A percentile compares a stretch with the other conserved stretches of the same genome.
phyloP scores from a whole-genome alignment of 345 rosid genomes.

The Gossypium stocksii region DNA sequence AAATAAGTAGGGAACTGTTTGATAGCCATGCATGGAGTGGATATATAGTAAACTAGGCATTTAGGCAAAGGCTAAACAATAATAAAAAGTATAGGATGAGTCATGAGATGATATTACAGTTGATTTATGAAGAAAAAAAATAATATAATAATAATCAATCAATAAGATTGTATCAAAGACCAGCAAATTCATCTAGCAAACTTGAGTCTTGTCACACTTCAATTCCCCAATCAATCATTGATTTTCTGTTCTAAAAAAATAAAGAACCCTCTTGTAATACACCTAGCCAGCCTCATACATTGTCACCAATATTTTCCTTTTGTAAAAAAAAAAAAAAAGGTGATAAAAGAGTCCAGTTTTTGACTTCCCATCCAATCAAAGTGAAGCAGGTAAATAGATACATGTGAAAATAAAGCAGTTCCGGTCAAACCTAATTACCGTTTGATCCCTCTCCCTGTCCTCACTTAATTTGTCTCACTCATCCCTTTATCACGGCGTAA shows the following conservation, averaged over 20 bases:
- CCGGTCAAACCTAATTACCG: slow-evolving; percentile 6
- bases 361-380: slow-evolving; percentile 7
- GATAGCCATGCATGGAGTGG: not conserved
- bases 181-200: slow-evolving; percentile 13
- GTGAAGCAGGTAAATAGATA: slow-evolving; percentile 9
- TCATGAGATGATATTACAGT: not conserved
- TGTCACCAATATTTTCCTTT: not conserved
- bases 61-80: not conserved
- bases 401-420: not conserved
- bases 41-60: not conserved
- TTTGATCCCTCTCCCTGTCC: not conserved
- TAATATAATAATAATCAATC: not conserved
- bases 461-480: not conserved
- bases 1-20: not conserved
- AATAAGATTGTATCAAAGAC: not conserved
- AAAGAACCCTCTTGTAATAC: too few relatives aligned
- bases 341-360: not conserved
- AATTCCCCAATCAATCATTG: not conserved
- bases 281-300: not conserved
- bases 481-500: slow-evolving; percentile 14
- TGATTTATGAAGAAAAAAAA: not conserved
- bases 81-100: not conserved
- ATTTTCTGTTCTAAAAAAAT: too few relatives aligned
- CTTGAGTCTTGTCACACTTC: slow-evolving; percentile 12
- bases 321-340: not conserved